Percentiles rank a stretch among this genome's conserved stretches.
phyloP scores from a whole-genome alignment of 257 asterid species.

The Paulownia fortunei region DNA sequence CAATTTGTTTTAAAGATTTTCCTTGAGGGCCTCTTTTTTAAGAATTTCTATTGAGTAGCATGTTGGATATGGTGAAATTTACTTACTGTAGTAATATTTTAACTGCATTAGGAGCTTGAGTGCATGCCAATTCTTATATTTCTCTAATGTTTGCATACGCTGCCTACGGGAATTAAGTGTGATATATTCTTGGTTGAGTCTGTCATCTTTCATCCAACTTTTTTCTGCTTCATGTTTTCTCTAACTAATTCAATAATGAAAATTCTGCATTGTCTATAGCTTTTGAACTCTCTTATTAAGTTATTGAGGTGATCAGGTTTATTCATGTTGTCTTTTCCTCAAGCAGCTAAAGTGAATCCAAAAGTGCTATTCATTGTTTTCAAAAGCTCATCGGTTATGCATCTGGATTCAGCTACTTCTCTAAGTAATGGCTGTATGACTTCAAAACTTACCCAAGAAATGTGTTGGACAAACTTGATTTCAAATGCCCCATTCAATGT shows the following conservation, averaged over 20 bases:
- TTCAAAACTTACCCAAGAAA: constrained; percentile 34
- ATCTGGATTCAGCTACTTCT: constrained; percentile 38
- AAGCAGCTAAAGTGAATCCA: constrained; percentile 31
- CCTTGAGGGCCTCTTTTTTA: background rate
- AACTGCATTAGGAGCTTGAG: background rate
- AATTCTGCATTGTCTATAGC: background rate
- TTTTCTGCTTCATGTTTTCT: background rate
- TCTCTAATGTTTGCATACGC: background rate
- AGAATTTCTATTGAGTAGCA: background rate
- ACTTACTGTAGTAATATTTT: no score
- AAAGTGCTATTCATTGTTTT: background rate
- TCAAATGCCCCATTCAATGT: constrained; percentile 19
- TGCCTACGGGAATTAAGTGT: background rate
- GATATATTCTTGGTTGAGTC: background rate
- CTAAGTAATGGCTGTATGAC: constrained; percentile 45
- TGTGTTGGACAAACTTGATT: constrained; percentile 10
- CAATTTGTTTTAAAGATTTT: background rate
- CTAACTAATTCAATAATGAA: background rate
- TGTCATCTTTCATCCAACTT: background rate
- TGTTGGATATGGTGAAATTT: no score
- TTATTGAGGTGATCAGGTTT: constrained; percentile 1
- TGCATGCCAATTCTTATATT: background rate
- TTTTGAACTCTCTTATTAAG: background rate
- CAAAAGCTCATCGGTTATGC: constrained; percentile 32
- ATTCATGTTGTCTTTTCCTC: constrained; percentile 14